phyloP scores from a whole-genome alignment of 805 yeast species.

The Candida easanensis region DNA sequence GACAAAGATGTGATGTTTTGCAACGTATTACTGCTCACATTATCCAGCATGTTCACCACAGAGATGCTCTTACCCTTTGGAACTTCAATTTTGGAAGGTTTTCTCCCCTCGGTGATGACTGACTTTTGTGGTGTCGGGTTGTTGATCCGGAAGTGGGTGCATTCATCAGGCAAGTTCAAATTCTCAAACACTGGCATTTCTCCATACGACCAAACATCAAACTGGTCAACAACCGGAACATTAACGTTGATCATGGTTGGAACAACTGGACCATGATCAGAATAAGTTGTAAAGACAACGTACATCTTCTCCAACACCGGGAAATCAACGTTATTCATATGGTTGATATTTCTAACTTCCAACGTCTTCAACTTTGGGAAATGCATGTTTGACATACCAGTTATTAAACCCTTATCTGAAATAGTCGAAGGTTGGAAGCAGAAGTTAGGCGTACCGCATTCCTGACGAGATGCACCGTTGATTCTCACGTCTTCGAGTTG shows the following conservation, averaged over 20 bases:
- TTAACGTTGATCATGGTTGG: slow-evolving; percentile 5
- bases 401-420: not conserved
- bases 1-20: slow-evolving; percentile 2
- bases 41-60: not conserved
- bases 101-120: not conserved
- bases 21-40: not conserved
- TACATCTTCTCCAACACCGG: slow-evolving; percentile 3
- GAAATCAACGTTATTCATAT: slow-evolving; percentile 3
- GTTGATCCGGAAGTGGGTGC: slow-evolving; percentile 8
- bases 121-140: slow-evolving; percentile 1
- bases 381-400: slow-evolving; percentile 1
- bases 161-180: slow-evolving; percentile 1
- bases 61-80: slow-evolving; percentile 2
- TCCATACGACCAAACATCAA: slow-evolving; percentile 6
- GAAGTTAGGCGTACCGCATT: not conserved
- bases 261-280: not conserved
- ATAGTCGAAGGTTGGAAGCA: slow-evolving; percentile 1
- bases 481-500: slow-evolving; percentile 4
- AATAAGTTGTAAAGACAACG: slow-evolving; percentile 5
- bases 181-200: slow-evolving; percentile 1
- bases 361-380: slow-evolving; percentile 4
- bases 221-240: not conserved
- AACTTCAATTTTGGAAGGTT: not conserved
- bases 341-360: slow-evolving; percentile 2
- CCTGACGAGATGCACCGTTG: slow-evolving; percentile 5